These are phyloP conservation scores for Chenopodium formosanum DNA, from an alignment of 148 eudicot genomes.

Conservation along the genomic window DNA sequence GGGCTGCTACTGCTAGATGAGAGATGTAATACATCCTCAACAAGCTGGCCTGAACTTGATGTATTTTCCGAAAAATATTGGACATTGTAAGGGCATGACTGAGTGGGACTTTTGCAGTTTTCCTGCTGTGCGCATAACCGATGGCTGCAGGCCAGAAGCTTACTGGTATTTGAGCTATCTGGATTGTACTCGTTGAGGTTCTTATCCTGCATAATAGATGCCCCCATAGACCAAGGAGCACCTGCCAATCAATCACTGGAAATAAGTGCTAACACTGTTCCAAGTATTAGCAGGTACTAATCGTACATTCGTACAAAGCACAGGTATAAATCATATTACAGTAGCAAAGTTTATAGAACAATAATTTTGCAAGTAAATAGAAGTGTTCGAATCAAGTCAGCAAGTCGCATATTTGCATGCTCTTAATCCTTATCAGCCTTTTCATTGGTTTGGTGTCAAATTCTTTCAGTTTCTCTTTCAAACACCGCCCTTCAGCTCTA, in stretches of 20 bases:
- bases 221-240: conserved; percentile 99
- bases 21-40: conserved; percentile 81
- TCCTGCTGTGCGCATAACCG: conserved; percentile 61
- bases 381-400: not conserved
- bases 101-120: conserved; percentile 56
- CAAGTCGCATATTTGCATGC: not conserved
- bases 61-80: conserved; percentile 58
- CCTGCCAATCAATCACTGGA: conserved; percentile 99
- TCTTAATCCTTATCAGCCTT: not conserved
- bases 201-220: conserved; percentile 98
- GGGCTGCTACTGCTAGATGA: conserved; percentile 44
- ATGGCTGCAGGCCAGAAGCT: conserved; percentile 64
- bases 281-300: conserved; percentile 25
- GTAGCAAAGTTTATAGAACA: not conserved
- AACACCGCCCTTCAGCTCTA: conserved; percentile 1
- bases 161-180: conserved; percentile 70
- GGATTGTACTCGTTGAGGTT: conserved; percentile 79
- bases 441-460: not conserved
- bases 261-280: conserved; percentile 84
- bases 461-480: conserved; percentile 8
- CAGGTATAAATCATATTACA: conserved; percentile 6
- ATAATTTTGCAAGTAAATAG: not conserved
- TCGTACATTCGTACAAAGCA: conserved; percentile 16
- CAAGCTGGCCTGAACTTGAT: conserved; percentile 85
- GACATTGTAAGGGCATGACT: conserved; percentile 68